Evolutionary conservation across 106 monocot species (phyloP).

Genomic region (Alisma plantagoaquatica): DNA sequence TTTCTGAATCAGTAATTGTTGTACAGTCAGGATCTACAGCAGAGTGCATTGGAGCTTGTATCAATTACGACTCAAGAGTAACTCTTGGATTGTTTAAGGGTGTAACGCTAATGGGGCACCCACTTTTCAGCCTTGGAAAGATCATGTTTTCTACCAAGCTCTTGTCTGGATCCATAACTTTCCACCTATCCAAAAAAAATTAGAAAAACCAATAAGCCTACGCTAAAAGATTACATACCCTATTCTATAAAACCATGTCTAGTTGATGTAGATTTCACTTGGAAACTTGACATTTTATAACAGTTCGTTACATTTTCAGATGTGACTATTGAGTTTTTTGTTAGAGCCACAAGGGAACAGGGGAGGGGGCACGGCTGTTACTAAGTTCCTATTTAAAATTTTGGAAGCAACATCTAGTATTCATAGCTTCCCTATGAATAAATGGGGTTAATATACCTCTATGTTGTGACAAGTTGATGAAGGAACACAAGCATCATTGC

Average conservation of each 20-base stretch:
- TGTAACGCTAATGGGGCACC: slow-evolving; percentile 45
- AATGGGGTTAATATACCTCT: slow-evolving; percentile 24
- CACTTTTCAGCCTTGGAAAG: slow-evolving; percentile 63
- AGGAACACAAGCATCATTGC: slow-evolving; percentile 80
- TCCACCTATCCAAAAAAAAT: slow-evolving; percentile 36
- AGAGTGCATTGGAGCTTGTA: too few species aligned
- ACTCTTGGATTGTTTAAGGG: too few species aligned
- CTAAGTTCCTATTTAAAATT: background rate
- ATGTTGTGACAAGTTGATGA: slow-evolving; percentile 55
- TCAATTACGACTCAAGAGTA: too few species aligned
- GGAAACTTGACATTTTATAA: background rate
- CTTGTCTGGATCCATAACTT: slow-evolving; percentile 36
- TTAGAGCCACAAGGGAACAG: background rate
- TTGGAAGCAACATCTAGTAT: background rate
- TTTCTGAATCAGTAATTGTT: too few species aligned
- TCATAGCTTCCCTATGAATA: background rate
- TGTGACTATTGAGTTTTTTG: background rate
- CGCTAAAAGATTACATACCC: background rate
- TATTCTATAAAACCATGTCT: background rate
- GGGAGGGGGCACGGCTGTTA: background rate
- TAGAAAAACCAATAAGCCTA: background rate
- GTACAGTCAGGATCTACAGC: too few species aligned
- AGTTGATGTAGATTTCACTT: background rate
- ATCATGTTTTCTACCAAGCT: slow-evolving; percentile 61
- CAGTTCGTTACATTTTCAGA: background rate